These are phyloP conservation scores for Aspergillus cavernicola DNA, from an alignment of 495 filamentous ascomycete genomes.

Conservation along the genomic window DNA sequence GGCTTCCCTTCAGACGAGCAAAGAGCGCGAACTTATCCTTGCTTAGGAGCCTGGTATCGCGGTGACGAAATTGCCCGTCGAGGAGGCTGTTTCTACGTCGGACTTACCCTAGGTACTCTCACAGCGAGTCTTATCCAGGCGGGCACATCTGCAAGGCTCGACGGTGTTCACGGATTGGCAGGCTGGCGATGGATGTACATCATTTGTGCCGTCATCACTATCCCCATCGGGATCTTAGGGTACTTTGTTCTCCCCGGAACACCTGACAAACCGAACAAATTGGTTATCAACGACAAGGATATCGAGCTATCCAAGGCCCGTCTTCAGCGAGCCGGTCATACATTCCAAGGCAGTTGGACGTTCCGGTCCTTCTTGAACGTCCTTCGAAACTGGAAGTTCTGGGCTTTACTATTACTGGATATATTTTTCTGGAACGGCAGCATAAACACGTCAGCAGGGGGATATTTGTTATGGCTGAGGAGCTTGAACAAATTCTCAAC, in stretches of 20 bases:
- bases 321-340: constrained; percentile 8
- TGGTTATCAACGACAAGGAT: constrained; percentile 38
- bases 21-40: not conserved
- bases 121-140: constrained; percentile 51
- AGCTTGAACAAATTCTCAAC: constrained; percentile 38
- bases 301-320: constrained; percentile 24
- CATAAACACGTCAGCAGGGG: constrained; percentile 23
- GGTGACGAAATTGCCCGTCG: constrained; percentile 41
- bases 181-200: constrained; percentile 57
- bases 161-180: constrained; percentile 43
- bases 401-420: constrained; percentile 41
- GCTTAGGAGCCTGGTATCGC: constrained; percentile 27
- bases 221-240: constrained; percentile 44
- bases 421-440: constrained; percentile 50
- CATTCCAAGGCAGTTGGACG: constrained; percentile 8
- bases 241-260: constrained; percentile 37
- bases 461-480: constrained; percentile 45
- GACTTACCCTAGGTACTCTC: constrained; percentile 44
- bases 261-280: constrained; percentile 41
- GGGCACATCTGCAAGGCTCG: constrained; percentile 37
- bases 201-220: constrained; percentile 47
- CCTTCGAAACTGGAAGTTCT: constrained; percentile 27
- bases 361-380: constrained; percentile 2
- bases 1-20: constrained; percentile 36
- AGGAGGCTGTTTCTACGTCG: constrained; percentile 47